Base-by-base conservation (phyloP, 192 early-diverging fungal genomes). In the Podila horticola region DNA sequence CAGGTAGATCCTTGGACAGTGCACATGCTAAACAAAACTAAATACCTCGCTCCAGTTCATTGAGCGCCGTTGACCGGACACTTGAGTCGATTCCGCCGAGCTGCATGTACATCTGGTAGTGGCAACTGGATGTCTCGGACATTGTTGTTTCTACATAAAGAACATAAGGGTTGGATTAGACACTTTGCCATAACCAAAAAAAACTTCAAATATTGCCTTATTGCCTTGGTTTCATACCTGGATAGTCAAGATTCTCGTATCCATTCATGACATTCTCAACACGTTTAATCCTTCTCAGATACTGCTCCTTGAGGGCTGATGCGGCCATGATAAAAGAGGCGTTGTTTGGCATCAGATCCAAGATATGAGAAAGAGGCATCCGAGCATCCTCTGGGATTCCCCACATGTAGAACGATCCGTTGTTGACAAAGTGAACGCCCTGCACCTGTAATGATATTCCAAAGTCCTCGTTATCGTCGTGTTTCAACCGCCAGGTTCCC, bases 351-450 rank as follows among this genome's bases (percentile, higher is more conserved):
- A 88, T 72, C 73, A 86, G 75, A 24, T 88, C 84, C 29, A 88
- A 26, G 11, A 88, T 57, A 26, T 85, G 79, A 60, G 75, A 72
- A 5, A 75, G 22, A 10, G 82, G 79, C 48, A 86, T 79, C 15
- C 57, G 61, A 17, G 48, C 60, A 84, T 79, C 74, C 30, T 84
- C 83, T 22, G 86, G 84, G 26, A 82, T 85, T 1, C 74, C 85
- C 72, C 82, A 82, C 65, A 89, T 74, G 50, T 87, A 89, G 36
- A 89, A 58, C 4, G 86, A 75, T 20, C 88, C 88, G 51, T 89
- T 87, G n/a, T 75, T 70, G 48, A 87, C 79, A 63, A 85, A 89
- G 41, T 89, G 88, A 29, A 87, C 69, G 28, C 88, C 88, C 45
- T 84, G 84, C 15, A 84, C 82, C 19, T 68, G 62, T 45, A 89